These are phyloP conservation scores for Geranium rotundifolium DNA, from an alignment of 345 rosid genomes.

Conservation along the genomic window DNA sequence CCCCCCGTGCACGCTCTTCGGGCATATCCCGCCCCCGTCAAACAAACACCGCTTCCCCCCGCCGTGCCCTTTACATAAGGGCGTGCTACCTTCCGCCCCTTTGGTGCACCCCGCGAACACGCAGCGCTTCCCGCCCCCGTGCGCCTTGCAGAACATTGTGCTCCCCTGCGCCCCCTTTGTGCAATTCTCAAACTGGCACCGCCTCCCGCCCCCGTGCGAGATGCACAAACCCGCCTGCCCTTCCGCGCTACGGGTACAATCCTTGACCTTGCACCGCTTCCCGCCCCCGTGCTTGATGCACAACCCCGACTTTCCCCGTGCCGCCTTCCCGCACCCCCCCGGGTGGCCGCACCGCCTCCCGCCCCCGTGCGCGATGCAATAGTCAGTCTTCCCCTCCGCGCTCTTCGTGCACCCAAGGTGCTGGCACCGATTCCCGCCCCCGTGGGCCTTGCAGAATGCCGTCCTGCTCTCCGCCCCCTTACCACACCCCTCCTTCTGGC, in stretches of 20 bases:
- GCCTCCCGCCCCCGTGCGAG: slow-evolving; percentile 92
- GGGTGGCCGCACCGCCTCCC: slow-evolving; percentile 71
- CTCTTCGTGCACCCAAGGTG: slow-evolving; percentile 92
- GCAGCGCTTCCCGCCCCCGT: slow-evolving; percentile 94
- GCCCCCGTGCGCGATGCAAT: slow-evolving; percentile 90
- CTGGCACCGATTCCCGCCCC: slow-evolving; percentile 90
- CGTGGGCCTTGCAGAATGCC: slow-evolving; percentile 86
- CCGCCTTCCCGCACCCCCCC: slow-evolving; percentile 78
- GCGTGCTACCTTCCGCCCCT: slow-evolving; percentile 97
- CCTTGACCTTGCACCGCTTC: slow-evolving; percentile 71
- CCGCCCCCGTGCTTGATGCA: slow-evolving; percentile 97
- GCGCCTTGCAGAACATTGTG: slow-evolving; percentile 85
- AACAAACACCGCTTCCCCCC: slow-evolving; percentile 89
- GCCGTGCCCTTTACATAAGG: slow-evolving; percentile 90
- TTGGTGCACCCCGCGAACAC: slow-evolving; percentile 80
- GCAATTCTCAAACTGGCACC: slow-evolving; percentile 58
- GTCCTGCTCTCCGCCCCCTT: slow-evolving; percentile 92
- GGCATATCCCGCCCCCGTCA: slow-evolving; percentile 94
- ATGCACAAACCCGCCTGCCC: slow-evolving; percentile 93
- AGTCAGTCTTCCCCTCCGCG: slow-evolving; percentile 86
- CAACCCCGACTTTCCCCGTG: slow-evolving; percentile 86
- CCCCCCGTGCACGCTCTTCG: slow-evolving; percentile 93
- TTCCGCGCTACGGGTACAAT: slow-evolving; percentile 83
- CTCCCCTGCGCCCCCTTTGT: slow-evolving; percentile 91
- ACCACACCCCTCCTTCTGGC: slow-evolving; percentile 76